Percentiles rank a stretch among this genome's conserved stretches.
Evolutionary conservation across 208 protist genomes (phyloP).

Genomic region (Trypanosomatidae sp.): DNA sequence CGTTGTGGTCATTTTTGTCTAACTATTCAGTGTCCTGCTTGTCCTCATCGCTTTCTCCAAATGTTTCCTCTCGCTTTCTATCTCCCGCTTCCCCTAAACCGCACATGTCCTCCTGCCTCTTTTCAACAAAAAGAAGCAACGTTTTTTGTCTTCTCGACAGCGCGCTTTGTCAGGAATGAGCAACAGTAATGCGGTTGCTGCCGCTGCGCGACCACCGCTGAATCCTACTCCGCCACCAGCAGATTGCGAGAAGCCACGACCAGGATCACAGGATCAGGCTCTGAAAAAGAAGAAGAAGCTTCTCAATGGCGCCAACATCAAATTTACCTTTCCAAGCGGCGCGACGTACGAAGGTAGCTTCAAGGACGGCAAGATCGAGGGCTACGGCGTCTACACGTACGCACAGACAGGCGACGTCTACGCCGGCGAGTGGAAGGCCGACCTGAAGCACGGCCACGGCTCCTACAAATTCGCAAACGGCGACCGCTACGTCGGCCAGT

Average conservation of each 20-base stretch:
- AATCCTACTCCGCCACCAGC: background rate
- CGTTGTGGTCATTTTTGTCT: no score
- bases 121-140: no score
- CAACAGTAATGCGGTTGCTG: no score
- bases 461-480: slow-evolving; percentile 57
- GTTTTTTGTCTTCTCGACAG: no score
- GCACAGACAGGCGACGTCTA: slow-evolving; percentile 52
- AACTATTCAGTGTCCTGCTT: no score
- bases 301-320: slow-evolving; percentile 47
- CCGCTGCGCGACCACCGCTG: background rate
- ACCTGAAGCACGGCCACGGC: slow-evolving; percentile 71
- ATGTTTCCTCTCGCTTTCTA: no score
- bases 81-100: no score
- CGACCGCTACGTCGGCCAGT: slow-evolving; percentile 65
- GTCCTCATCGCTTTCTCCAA: no score
- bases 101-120: no score
- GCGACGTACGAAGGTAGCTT: slow-evolving; percentile 58
- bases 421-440: slow-evolving; percentile 61
- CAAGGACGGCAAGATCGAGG: slow-evolving; percentile 52
- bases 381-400: slow-evolving; percentile 64
- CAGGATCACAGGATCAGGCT: background rate
- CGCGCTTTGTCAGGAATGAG: no score
- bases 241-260: no score
- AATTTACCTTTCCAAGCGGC: slow-evolving; percentile 50
- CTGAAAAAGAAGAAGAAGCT: slow-evolving; percentile 49